A percentile compares a stretch with the other conserved stretches of the same genome.
phyloP scores from a whole-genome alignment of 495 filamentous ascomycete genomes.

The Neurospora hispaniola region DNA sequence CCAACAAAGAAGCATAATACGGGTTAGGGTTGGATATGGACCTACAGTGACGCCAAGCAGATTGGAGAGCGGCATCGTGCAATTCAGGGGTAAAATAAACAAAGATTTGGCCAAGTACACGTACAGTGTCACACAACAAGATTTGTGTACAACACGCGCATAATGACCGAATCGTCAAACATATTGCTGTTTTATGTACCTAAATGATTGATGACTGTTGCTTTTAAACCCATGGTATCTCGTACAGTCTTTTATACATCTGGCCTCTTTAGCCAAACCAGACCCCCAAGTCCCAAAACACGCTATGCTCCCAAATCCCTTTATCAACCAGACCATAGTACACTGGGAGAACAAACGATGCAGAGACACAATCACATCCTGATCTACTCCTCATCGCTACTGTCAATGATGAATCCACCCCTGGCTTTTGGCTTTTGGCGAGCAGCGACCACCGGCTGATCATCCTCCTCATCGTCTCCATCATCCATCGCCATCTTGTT shows the following conservation, averaged over 20 bases:
- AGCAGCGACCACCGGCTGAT: constrained; percentile 18
- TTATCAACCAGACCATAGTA: neutral
- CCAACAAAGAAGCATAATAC: neutral
- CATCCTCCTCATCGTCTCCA: constrained; percentile 25
- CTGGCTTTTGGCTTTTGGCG: constrained; percentile 29
- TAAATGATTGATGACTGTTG: neutral
- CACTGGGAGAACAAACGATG: neutral
- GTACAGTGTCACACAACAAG: neutral
- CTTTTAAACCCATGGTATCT: neutral
- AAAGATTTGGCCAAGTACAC: neutral
- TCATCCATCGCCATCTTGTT: constrained; percentile 14
- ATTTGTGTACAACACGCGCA: neutral
- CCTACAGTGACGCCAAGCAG: neutral
- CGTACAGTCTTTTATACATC: neutral
- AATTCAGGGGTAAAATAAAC: neutral
- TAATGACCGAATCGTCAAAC: neutral
- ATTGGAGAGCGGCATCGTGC: neutral
- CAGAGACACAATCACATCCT: neutral
- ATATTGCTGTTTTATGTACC: neutral
- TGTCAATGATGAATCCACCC: constrained; percentile 46
- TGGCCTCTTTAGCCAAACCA: neutral
- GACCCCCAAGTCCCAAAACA: neutral
- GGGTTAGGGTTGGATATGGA: neutral
- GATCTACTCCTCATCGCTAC: constrained; percentile 41
- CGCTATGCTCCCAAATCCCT: neutral